A percentile compares a stretch with the other conserved stretches of the same genome.
phyloP scores from a whole-genome alignment of 164 flowering plant genomes.

The Magnolia sinica region DNA sequence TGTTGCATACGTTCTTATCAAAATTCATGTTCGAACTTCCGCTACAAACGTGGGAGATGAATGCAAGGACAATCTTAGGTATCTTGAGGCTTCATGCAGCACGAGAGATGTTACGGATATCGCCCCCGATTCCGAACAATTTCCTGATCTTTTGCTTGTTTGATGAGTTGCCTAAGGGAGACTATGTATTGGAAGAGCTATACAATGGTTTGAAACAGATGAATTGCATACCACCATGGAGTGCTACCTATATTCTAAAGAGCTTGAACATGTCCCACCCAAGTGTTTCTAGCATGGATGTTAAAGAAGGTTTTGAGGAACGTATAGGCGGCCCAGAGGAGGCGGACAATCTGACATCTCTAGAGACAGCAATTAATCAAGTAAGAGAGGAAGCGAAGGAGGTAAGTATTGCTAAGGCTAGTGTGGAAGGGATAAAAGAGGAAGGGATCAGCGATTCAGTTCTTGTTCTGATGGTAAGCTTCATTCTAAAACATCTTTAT shows the following conservation, averaged over 20 bases:
- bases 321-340: slow-evolving; percentile 24
- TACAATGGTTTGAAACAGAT: slow-evolving; percentile 49
- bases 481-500: not conserved
- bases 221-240: slow-evolving; percentile 47
- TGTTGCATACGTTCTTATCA: slow-evolving; percentile 57
- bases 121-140: slow-evolving; percentile 67
- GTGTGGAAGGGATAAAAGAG: slow-evolving; percentile 56
- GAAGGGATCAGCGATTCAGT: slow-evolving; percentile 71
- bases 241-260: slow-evolving; percentile 61
- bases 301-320: slow-evolving; percentile 28
- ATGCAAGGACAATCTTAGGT: slow-evolving; percentile 69
- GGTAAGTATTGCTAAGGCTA: slow-evolving; percentile 55
- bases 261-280: slow-evolving; percentile 39
- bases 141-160: slow-evolving; percentile 77
- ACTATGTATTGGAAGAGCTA: slow-evolving; percentile 70
- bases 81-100: slow-evolving; percentile 86
- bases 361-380: slow-evolving; percentile 58
- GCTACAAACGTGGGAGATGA: slow-evolving; percentile 72
- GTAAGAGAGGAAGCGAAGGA: slow-evolving; percentile 70
- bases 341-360: slow-evolving; percentile 19
- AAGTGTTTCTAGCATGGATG: slow-evolving; percentile 17
- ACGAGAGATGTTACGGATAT: slow-evolving; percentile 80
- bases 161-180: slow-evolving; percentile 91
- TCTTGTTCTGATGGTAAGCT: slow-evolving; percentile 56
- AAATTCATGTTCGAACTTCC: slow-evolving; percentile 44